phyloP scores from a whole-genome alignment of 345 rosid species.

The Heritiera littoralis region DNA sequence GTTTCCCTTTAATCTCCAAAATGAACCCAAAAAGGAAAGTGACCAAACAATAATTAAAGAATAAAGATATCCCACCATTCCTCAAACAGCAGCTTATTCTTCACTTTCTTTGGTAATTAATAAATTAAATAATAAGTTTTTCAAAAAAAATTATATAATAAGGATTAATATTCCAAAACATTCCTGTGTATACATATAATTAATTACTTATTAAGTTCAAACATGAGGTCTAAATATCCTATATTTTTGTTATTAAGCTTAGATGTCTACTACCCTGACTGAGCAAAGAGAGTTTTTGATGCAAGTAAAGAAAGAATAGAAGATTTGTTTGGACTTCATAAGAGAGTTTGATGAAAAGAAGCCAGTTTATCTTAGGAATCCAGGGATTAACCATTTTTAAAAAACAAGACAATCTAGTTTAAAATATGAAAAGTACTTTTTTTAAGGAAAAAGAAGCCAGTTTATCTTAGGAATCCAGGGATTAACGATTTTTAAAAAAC shows the following conservation, averaged over 20 bases:
- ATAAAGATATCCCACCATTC: slow-evolving; percentile 19
- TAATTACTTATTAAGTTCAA: background rate
- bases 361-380: too few species aligned
- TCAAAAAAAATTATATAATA: too few species aligned
- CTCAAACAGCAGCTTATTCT: slow-evolving; percentile 11
- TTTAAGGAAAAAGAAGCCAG: too few species aligned
- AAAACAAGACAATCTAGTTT: background rate
- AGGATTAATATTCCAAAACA: slow-evolving; percentile 12
- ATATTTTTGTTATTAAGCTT: background rate
- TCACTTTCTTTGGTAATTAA: slow-evolving; percentile 11
- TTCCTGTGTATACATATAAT: background rate
- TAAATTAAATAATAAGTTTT: background rate
- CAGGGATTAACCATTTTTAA: too few species aligned
- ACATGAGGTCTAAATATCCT: background rate
- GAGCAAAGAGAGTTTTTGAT: background rate
- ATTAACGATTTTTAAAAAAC: background rate
- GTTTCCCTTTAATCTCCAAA: background rate
- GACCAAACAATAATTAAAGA: slow-evolving; percentile 12
- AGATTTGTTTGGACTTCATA: too few species aligned
- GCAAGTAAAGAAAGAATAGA: too few species aligned
- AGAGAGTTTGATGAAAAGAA: too few species aligned
- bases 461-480: too few species aligned
- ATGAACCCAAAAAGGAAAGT: background rate
- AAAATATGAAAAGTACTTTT: background rate
- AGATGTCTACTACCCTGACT: background rate